These are phyloP conservation scores for Penicillium sp. DNA, from an alignment of 2,329 filamentous ascomycete genomes.

Conservation along the genomic window DNA sequence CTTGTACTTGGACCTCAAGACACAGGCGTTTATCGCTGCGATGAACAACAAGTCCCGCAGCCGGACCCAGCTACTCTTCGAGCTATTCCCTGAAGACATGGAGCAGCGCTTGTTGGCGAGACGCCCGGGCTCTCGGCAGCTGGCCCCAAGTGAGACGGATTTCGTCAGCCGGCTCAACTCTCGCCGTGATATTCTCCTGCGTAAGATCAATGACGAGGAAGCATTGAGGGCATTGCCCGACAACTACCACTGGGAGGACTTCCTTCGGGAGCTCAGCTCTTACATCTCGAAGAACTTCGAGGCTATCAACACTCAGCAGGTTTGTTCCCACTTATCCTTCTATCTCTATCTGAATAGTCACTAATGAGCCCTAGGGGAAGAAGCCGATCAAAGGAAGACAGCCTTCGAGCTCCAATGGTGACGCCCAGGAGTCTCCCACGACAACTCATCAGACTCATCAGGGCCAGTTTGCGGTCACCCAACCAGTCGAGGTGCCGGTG, in stretches of 20 bases:
- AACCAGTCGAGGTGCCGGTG: constrained; percentile 37
- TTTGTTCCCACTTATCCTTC: constrained; percentile 22
- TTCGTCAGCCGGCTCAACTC: constrained; percentile 53
- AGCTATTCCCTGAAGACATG: constrained; percentile 56
- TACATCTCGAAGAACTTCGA: constrained; percentile 58
- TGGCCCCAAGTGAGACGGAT: constrained; percentile 56
- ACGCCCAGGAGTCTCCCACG: constrained; percentile 33
- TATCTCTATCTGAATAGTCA: background rate
- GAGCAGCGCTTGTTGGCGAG: constrained; percentile 50
- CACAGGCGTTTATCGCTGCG: constrained; percentile 61
- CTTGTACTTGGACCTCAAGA: constrained; percentile 61
- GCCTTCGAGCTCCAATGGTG: constrained; percentile 34
- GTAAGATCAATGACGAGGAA: constrained; percentile 50
- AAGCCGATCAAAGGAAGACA: constrained; percentile 38
- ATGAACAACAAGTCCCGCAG: constrained; percentile 53
- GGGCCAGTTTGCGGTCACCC: constrained; percentile 39
- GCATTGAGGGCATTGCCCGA: constrained; percentile 49
- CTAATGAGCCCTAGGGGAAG: constrained; percentile 32
- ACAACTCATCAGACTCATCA: constrained; percentile 41
- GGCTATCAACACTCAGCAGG: constrained; percentile 45
- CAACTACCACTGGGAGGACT: constrained; percentile 61
- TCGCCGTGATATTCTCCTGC: constrained; percentile 54
- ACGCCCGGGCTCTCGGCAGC: constrained; percentile 50
- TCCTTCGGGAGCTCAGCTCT: constrained; percentile 54
- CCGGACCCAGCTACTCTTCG: constrained; percentile 53